Conservation (phyloP, 2,329 filamentous ascomycete species). For the Colletotrichum gigasporum region DNA sequence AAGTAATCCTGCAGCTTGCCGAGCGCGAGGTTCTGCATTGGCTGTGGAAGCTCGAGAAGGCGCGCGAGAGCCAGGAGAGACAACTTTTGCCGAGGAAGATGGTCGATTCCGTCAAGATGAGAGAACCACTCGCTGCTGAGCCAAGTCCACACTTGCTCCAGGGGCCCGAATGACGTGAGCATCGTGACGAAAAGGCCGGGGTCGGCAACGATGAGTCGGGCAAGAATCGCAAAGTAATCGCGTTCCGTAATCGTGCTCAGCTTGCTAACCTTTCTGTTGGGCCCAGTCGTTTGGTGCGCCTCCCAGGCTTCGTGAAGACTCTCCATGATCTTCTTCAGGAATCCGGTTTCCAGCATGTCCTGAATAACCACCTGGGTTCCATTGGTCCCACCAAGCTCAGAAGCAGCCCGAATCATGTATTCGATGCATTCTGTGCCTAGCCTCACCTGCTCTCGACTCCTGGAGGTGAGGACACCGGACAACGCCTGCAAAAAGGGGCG, state of each 20-base stretch:
- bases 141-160: slow-evolving; percentile 68
- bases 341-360: slow-evolving; percentile 71
- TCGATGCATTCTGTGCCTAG: slow-evolving; percentile 71
- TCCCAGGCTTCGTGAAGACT: slow-evolving; percentile 75
- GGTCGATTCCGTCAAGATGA: slow-evolving; percentile 74
- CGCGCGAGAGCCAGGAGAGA: slow-evolving; percentile 78
- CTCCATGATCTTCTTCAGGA: slow-evolving; percentile 71
- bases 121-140: slow-evolving; percentile 72
- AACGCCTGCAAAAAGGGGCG: slow-evolving; percentile 59
- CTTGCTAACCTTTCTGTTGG: slow-evolving; percentile 73
- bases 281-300: slow-evolving; percentile 83
- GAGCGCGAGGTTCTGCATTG: slow-evolving; percentile 67
- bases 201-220: slow-evolving; percentile 79
- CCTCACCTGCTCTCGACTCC: slow-evolving; percentile 66
- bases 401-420: slow-evolving; percentile 70
- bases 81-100: slow-evolving; percentile 74
- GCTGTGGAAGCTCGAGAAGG: slow-evolving; percentile 70
- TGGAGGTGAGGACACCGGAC: slow-evolving; percentile 58
- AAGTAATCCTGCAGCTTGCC: slow-evolving; percentile 76
- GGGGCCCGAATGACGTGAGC: slow-evolving; percentile 55
- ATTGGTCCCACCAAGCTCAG: slow-evolving; percentile 67
- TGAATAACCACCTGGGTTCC: slow-evolving; percentile 71
- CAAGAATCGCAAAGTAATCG: slow-evolving; percentile 86
- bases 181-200: slow-evolving; percentile 73
- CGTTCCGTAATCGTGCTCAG: slow-evolving; percentile 82